Percentiles rank a stretch among this genome's conserved stretches.
Conservation (phyloP, 345 rosid genomes). For the Anacardium occidentale region DNA sequence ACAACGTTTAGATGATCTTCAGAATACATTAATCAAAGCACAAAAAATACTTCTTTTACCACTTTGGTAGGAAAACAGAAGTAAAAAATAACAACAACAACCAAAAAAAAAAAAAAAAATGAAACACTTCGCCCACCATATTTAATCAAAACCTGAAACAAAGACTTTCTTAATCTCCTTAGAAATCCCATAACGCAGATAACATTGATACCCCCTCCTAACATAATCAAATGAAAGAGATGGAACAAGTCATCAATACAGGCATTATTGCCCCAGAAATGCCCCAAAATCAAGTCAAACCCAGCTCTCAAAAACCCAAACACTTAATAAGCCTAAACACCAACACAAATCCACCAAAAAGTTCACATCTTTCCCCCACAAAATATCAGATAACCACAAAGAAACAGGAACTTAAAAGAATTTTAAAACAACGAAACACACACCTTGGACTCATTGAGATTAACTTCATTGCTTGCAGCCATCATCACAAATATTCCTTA, state of each 20-base stretch:
- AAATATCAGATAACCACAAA: constrained; percentile 4
- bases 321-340: constrained; percentile 16
- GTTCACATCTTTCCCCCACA: neutral
- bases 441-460: constrained; percentile 75
- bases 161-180: neutral
- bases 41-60: constrained; percentile 6
- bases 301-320: constrained; percentile 11
- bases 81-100: constrained; percentile 3
- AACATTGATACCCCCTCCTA: neutral
- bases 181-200: neutral
- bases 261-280: constrained; percentile 2
- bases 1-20: constrained; percentile 10
- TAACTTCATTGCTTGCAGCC: constrained; percentile 72
- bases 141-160: constrained; percentile 2
- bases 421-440: constrained; percentile 20
- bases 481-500: constrained; percentile 28
- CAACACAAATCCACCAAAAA: constrained; percentile 28
- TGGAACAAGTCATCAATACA: neutral
- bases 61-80: neutral
- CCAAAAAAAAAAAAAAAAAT: too few relatives aligned
- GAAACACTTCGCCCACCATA: neutral
- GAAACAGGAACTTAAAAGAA: neutral
- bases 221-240: neutral
- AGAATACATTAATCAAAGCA: constrained; percentile 3
- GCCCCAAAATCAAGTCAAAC: constrained; percentile 11